phyloP scores from a whole-genome alignment of 2,329 filamentous ascomycete species.

The Ophiognomonia clavigignenti-juglandacearum region DNA sequence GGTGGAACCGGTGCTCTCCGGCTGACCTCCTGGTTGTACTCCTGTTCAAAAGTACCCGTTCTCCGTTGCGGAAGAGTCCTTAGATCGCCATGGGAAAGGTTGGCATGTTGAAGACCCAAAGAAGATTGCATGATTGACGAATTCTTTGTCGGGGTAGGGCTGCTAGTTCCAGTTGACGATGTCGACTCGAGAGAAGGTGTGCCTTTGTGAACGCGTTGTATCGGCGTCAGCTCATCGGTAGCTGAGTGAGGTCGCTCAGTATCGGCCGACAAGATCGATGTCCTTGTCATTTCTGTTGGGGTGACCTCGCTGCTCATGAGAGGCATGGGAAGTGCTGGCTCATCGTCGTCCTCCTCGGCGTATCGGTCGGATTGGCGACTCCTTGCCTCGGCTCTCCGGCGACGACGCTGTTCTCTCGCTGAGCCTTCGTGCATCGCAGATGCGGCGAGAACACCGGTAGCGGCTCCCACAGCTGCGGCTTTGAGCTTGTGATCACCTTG shows the following conservation, averaged over 20 bases:
- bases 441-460: slow-evolving; percentile 31
- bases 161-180: slow-evolving; percentile 28
- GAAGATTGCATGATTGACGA: slow-evolving; percentile 46
- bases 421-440: slow-evolving; percentile 35
- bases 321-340: slow-evolving; percentile 72
- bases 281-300: slow-evolving; percentile 80
- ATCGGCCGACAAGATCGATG: slow-evolving; percentile 78
- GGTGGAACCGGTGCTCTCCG: slow-evolving; percentile 35
- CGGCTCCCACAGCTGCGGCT: slow-evolving; percentile 40
- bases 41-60: slow-evolving; percentile 35
- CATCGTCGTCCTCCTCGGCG: slow-evolving; percentile 48
- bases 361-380: slow-evolving; percentile 41
- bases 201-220: slow-evolving; percentile 60
- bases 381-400: slow-evolving; percentile 48
- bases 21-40: slow-evolving; percentile 43
- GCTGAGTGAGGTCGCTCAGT: slow-evolving; percentile 69
- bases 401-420: slow-evolving; percentile 47
- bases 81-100: slow-evolving; percentile 55
- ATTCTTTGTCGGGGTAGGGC: slow-evolving; percentile 57
- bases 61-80: slow-evolving; percentile 48
- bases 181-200: slow-evolving; percentile 52
- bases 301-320: slow-evolving; percentile 84
- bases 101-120: slow-evolving; percentile 64
- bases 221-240: slow-evolving; percentile 55
- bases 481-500: slow-evolving; percentile 36